These are phyloP conservation scores for Aspergillus novofumigatus DNA, from an alignment of 2,329 filamentous ascomycete species.

Conservation along the genomic window DNA sequence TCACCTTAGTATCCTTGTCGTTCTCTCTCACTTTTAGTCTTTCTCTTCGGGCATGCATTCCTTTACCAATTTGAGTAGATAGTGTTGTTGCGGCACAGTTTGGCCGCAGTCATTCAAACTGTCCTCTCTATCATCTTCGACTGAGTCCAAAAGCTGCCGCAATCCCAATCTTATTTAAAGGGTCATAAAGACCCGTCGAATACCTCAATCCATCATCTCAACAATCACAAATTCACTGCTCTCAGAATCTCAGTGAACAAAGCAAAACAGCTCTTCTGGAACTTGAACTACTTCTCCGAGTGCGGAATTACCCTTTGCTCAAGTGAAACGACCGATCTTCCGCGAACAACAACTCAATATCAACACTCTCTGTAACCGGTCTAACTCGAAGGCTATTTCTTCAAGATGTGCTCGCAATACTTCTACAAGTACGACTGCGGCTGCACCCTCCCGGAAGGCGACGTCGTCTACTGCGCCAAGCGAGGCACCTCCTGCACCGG, in stretches of 20 bases:
- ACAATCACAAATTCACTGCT: background rate
- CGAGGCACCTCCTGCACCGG: slow-evolving; percentile 29
- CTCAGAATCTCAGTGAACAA: background rate
- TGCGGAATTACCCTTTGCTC: background rate
- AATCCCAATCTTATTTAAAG: slow-evolving; percentile 23
- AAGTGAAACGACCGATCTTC: background rate
- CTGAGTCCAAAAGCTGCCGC: slow-evolving; percentile 9
- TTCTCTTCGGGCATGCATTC: slow-evolving; percentile 3
- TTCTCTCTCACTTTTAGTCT: slow-evolving; percentile 2
- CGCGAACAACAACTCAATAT: background rate
- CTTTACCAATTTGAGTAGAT: slow-evolving; percentile 13
- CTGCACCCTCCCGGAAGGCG: slow-evolving; percentile 30
- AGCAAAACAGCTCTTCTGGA: background rate
- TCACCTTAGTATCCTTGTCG: slow-evolving; percentile 8
- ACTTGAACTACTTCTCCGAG: background rate
- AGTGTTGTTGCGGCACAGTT: slow-evolving; percentile 20
- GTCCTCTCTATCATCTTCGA: slow-evolving; percentile 13
- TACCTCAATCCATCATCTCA: slow-evolving; percentile 11
- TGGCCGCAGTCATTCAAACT: slow-evolving; percentile 11
- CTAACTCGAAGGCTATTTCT: background rate
- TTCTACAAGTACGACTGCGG: slow-evolving; percentile 36
- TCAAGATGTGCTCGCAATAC: slow-evolving; percentile 36
- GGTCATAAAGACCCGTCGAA: slow-evolving; percentile 13
- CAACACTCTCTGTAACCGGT: background rate
- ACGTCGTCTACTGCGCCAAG: slow-evolving; percentile 33